A percentile compares a stretch with the other conserved stretches of the same genome.
These are phyloP conservation scores for Parietaria judaica DNA, from an alignment of 306 rosid species.

Conservation along the genomic window DNA sequence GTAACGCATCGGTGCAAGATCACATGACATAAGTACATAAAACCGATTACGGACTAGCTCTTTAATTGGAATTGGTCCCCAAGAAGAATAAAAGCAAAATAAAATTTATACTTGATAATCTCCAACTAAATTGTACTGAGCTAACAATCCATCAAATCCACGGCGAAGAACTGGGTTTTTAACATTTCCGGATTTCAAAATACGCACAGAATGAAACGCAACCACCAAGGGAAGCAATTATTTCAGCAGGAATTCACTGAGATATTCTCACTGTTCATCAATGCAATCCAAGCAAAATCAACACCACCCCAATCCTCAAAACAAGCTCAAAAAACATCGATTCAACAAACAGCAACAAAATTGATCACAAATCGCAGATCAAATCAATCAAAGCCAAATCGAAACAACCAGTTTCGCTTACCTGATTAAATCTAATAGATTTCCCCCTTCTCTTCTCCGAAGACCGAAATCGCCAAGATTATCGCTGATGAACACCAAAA, in stretches of 20 bases:
- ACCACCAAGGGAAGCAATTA: no score
- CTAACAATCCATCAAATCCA: background rate
- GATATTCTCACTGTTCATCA: no score
- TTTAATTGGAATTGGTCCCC: background rate
- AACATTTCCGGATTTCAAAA: no score
- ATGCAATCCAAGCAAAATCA: no score
- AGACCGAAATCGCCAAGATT: no score
- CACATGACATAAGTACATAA: background rate
- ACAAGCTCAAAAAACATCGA: no score
- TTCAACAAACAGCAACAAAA: no score
- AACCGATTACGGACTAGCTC: background rate
- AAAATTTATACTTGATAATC: background rate
- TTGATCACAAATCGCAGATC: background rate
- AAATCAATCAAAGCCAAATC: slow-evolving; percentile 3
- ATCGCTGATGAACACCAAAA: background rate
- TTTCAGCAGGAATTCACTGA: no score
- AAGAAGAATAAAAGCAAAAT: background rate
- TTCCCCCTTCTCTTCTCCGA: background rate
- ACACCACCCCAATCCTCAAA: no score
- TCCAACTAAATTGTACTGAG: background rate
- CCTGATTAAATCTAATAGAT: slow-evolving; percentile 11
- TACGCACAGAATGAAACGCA: no score
- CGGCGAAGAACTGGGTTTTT: no score
- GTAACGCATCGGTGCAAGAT: no score
- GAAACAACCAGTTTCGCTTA: slow-evolving; percentile 4